A percentile compares a stretch with the other conserved stretches of the same genome.
Evolutionary conservation across 495 filamentous ascomycete species (phyloP).

Genomic region (Chlorociboria aeruginascens): DNA sequence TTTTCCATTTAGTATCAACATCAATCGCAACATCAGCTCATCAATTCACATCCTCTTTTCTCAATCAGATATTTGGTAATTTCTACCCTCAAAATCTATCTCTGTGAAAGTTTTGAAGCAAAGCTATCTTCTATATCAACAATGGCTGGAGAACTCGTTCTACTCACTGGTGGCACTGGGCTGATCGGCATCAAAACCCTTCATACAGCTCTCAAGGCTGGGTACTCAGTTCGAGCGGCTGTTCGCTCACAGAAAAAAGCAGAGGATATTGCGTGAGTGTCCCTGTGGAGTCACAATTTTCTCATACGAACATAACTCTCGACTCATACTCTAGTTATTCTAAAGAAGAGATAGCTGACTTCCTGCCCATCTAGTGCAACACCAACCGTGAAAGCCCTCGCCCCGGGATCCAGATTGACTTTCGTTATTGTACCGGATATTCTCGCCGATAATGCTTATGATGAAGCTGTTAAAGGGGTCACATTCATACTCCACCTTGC

Average conservation of each 20-base stretch:
- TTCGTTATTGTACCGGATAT: slow-evolving; percentile 38
- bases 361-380: slow-evolving; percentile 1
- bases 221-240: slow-evolving; percentile 33
- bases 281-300: neutral
- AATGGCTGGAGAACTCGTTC: no score
- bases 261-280: neutral
- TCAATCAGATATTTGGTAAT: no score
- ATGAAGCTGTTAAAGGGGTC: slow-evolving; percentile 32
- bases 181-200: slow-evolving; percentile 19
- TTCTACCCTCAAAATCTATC: no score
- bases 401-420: slow-evolving; percentile 21
- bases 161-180: slow-evolving; percentile 22
- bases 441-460: slow-evolving; percentile 28
- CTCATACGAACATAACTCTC: neutral
- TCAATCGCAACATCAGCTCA: no score
- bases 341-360: no score
- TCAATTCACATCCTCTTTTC: no score
- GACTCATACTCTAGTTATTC: neutral
- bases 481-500: slow-evolving; percentile 41
- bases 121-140: no score
- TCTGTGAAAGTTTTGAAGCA: no score
- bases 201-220: slow-evolving; percentile 23
- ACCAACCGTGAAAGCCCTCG: slow-evolving; percentile 21
- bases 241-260: slow-evolving; percentile 23
- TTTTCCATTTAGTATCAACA: no score